Conservation (phyloP, 2,329 filamentous ascomycete species). For the Talaromyces piceae region DNA sequence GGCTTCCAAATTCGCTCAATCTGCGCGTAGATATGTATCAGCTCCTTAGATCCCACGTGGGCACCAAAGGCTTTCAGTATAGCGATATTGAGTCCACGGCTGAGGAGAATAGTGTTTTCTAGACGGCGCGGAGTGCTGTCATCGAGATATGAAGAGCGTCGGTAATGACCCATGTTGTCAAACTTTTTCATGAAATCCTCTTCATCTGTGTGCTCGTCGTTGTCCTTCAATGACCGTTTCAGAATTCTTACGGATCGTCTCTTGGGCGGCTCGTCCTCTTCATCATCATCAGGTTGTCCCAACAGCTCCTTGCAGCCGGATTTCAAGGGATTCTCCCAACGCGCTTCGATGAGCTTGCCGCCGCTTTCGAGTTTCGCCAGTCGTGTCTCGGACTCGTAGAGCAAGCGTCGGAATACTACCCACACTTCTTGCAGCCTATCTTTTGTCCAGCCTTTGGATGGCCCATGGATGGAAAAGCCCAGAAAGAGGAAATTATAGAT, state of each 20-base stretch:
- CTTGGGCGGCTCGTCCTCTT: neutral
- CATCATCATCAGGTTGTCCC: neutral
- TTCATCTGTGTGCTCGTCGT: slow-evolving; percentile 6
- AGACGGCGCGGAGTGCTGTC: slow-evolving; percentile 24
- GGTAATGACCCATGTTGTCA: slow-evolving; percentile 4
- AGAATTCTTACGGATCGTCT: neutral
- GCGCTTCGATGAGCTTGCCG: neutral
- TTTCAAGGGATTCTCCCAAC: slow-evolving; percentile 11
- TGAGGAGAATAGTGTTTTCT: slow-evolving; percentile 35
- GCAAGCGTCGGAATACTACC: slow-evolving; percentile 50
- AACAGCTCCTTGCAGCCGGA: neutral
- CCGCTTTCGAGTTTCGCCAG: slow-evolving; percentile 13
- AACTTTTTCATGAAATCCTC: slow-evolving; percentile 10
- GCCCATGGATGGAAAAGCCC: slow-evolving; percentile 64
- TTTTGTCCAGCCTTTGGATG: slow-evolving; percentile 63
- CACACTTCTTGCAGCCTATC: slow-evolving; percentile 62
- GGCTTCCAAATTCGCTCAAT: slow-evolving; percentile 36
- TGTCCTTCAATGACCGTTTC: neutral
- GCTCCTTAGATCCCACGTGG: slow-evolving; percentile 28
- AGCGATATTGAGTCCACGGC: slow-evolving; percentile 32
- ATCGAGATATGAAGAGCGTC: slow-evolving; percentile 8
- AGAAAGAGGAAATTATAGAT: slow-evolving; percentile 77
- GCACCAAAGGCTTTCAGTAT: slow-evolving; percentile 34
- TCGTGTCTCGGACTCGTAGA: slow-evolving; percentile 29
- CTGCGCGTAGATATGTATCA: slow-evolving; percentile 32